phyloP scores from a whole-genome alignment of 2,329 filamentous ascomycete genomes.

The Ascochyta lentis region DNA sequence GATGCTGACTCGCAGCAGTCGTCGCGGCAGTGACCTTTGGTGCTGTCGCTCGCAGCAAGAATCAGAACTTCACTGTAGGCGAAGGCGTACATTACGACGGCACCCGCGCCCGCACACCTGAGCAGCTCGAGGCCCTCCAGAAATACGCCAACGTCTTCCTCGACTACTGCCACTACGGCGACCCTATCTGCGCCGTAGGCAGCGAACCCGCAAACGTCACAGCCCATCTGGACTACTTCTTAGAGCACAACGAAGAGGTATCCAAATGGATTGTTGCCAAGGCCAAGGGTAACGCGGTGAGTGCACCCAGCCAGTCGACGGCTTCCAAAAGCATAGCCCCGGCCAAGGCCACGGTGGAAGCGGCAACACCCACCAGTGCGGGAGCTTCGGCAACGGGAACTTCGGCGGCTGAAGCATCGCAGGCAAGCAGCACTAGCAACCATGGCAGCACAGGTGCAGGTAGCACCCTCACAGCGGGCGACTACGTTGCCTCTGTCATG shows the following conservation, averaged over 20 bases:
- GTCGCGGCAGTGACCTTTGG: slow-evolving; percentile 37
- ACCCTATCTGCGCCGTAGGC: slow-evolving; percentile 69
- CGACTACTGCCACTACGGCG: slow-evolving; percentile 68
- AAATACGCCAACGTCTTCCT: slow-evolving; percentile 54
- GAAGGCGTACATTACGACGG: slow-evolving; percentile 32
- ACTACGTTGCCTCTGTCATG: not conserved
- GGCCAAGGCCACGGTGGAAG: slow-evolving; percentile 6
- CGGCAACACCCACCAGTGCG: slow-evolving; percentile 4
- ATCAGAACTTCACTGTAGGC: slow-evolving; percentile 36
- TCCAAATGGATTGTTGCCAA: slow-evolving; percentile 26
- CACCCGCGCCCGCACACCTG: slow-evolving; percentile 25
- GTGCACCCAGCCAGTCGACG: slow-evolving; percentile 16
- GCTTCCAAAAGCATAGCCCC: slow-evolving; percentile 5
- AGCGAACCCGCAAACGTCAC: slow-evolving; percentile 58
- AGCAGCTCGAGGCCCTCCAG: slow-evolving; percentile 26
- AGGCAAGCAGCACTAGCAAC: slow-evolving; percentile 11
- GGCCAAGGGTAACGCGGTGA: slow-evolving; percentile 24
- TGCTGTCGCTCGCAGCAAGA: slow-evolving; percentile 29
- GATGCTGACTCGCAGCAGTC: slow-evolving; percentile 21
- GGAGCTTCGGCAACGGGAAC: slow-evolving; percentile 13
- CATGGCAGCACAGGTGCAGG: slow-evolving; percentile 8
- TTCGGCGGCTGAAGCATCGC: slow-evolving; percentile 15
- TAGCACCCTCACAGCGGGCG: not conserved
- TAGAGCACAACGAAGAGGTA: slow-evolving; percentile 33
- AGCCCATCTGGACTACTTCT: slow-evolving; percentile 65